Percentiles rank a stretch among this genome's conserved stretches.
phyloP scores from a whole-genome alignment of 2,329 filamentous ascomycete species.

The Chaetomiaceae sp. region DNA sequence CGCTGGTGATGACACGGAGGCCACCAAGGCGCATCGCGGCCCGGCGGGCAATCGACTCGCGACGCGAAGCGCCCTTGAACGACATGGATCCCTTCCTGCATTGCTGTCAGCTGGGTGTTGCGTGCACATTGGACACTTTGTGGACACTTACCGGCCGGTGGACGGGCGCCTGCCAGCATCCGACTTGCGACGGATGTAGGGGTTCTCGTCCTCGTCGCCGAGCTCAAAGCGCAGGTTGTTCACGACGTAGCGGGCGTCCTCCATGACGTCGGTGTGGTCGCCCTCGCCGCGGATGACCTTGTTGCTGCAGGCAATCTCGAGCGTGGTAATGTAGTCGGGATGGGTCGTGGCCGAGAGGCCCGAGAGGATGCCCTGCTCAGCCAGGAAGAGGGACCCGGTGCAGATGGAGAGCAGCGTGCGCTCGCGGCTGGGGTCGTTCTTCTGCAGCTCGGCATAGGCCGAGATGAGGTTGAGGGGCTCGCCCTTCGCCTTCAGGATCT shows the following conservation, averaged over 20 bases:
- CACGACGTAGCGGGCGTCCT: constrained; percentile 78
- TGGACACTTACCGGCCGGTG: constrained; percentile 50
- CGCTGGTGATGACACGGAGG: constrained; percentile 71
- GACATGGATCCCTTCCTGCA: constrained; percentile 77
- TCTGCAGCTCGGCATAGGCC: constrained; percentile 73
- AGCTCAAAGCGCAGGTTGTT: constrained; percentile 88
- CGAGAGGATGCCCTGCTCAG: constrained; percentile 69
- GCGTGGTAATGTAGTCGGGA: constrained; percentile 71
- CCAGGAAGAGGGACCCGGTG: constrained; percentile 74
- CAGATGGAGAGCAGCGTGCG: constrained; percentile 77
- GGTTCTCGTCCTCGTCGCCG: constrained; percentile 75
- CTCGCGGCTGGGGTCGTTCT: constrained; percentile 73
- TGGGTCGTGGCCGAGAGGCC: constrained; percentile 80
- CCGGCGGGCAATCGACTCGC: constrained; percentile 76
- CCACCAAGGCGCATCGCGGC: constrained; percentile 68
- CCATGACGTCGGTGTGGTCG: constrained; percentile 77
- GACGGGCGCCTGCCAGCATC: constrained; percentile 59
- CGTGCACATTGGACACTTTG: not conserved
- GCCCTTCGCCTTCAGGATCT: constrained; percentile 61
- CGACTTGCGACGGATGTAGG: constrained; percentile 73
- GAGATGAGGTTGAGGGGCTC: constrained; percentile 69
- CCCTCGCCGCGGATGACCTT: constrained; percentile 64
- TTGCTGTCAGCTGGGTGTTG: constrained; percentile 9
- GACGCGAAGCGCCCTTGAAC: constrained; percentile 67
- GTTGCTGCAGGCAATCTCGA: constrained; percentile 78